phyloP scores from a whole-genome alignment of 1,284 basidiomycete species.

The Lentinula novae-zelandiae region DNA sequence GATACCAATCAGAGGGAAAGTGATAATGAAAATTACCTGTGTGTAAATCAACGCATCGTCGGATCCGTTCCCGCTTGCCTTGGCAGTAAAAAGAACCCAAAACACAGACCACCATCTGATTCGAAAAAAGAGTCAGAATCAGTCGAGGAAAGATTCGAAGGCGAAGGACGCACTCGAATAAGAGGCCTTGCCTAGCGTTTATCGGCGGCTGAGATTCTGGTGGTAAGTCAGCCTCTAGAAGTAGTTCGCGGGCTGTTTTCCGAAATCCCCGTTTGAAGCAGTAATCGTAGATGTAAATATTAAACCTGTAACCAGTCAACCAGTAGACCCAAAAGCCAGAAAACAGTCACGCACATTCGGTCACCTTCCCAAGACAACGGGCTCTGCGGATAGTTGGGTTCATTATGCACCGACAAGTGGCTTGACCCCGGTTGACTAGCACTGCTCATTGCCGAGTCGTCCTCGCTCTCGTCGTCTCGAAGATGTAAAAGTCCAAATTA shows the following conservation, averaged over 20 bases:
- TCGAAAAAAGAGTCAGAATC: constrained; percentile 7
- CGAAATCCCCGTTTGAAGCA: constrained; percentile 72
- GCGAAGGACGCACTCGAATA: constrained; percentile 65
- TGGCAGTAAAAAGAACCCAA: constrained; percentile 78
- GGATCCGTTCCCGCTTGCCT: constrained; percentile 55
- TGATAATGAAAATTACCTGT: constrained; percentile 43
- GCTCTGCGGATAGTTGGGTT: neutral
- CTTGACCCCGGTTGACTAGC: constrained; percentile 13
- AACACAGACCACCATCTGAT: constrained; percentile 83
- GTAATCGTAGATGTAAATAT: constrained; percentile 83
- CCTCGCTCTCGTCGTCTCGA: constrained; percentile 1
- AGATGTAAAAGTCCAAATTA: constrained; percentile 20
- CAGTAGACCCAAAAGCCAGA: constrained; percentile 16
- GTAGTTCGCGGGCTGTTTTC: constrained; percentile 64
- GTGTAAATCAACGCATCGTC: constrained; percentile 72
- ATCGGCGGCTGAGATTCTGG: constrained; percentile 65
- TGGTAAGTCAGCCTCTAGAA: constrained; percentile 58
- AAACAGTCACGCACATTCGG: constrained; percentile 34
- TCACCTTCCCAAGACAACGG: constrained; percentile 45
- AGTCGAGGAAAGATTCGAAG: neutral
- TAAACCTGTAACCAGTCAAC: constrained; percentile 61
- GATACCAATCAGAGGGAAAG: constrained; percentile 5
- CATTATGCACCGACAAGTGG: constrained; percentile 9
- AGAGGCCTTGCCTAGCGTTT: constrained; percentile 73
- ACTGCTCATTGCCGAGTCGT: constrained; percentile 22